These are phyloP conservation scores for Aspergillus niger DNA, from an alignment of 2,329 filamentous ascomycete species.

Conservation along the genomic window DNA sequence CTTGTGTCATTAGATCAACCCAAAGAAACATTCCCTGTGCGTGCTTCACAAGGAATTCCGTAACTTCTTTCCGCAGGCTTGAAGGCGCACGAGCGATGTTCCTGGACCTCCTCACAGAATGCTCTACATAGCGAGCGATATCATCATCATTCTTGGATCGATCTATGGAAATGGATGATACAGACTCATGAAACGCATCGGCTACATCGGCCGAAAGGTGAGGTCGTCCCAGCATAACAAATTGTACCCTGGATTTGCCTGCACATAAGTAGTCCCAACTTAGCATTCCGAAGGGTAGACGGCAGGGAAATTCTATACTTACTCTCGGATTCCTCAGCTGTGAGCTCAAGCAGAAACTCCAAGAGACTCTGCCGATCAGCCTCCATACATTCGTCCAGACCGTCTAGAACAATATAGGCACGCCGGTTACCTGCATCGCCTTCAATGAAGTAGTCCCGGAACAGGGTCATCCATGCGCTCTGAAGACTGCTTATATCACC, in stretches of 20 bases:
- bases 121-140: not conserved
- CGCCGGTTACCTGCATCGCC: not conserved
- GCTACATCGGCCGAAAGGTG: not conserved
- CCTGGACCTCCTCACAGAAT: not conserved
- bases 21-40: slow-evolving; percentile 4
- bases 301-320: not conserved
- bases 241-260: not conserved
- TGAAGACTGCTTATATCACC: not conserved
- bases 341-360: not conserved
- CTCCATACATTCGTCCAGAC: not conserved
- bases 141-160: not conserved
- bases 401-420: slow-evolving; percentile 1
- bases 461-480: not conserved
- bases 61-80: not conserved
- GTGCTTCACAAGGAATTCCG: not conserved
- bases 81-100: not conserved
- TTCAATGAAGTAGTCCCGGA: not conserved
- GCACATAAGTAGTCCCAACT: not conserved
- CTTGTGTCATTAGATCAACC: not conserved
- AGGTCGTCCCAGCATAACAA: not conserved
- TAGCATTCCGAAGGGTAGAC: not conserved
- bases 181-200: not conserved
- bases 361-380: not conserved
- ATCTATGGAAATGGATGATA: not conserved
- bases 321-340: not conserved